Evolutionary conservation across 345 rosid genomes (phyloP).

Genomic region (Aurinia saxatilis): DNA sequence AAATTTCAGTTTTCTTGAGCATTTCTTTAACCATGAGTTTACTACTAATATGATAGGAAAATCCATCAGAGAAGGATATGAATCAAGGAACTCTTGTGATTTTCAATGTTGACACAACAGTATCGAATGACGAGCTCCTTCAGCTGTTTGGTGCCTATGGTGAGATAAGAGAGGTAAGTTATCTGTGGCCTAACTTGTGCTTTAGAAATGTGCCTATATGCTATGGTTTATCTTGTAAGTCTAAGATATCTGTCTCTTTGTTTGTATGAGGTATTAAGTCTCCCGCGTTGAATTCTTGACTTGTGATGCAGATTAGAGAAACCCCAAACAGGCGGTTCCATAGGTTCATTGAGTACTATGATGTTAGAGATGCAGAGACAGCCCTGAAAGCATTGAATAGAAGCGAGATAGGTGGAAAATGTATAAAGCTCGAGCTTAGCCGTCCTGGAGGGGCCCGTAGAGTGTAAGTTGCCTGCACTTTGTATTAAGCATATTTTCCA

Average conservation of each 20-base stretch:
- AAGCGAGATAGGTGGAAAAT: conserved; percentile 94
- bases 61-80: conserved; percentile 90
- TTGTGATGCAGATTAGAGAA: conserved; percentile 73
- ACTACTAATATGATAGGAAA: conserved; percentile 53
- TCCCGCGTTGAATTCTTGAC: background rate
- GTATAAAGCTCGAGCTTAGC: conserved; percentile 96
- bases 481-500: background rate
- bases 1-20: background rate
- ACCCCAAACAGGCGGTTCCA: conserved; percentile 90
- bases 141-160: conserved; percentile 76
- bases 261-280: background rate
- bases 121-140: conserved; percentile 81
- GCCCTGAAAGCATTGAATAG: conserved; percentile 81
- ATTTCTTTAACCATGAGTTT: background rate
- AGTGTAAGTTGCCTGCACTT: conserved; percentile 39
- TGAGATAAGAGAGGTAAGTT: conserved; percentile 84
- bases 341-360: conserved; percentile 87
- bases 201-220: background rate
- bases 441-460: conserved; percentile 96
- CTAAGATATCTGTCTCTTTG: background rate
- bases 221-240: background rate
- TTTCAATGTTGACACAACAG: conserved; percentile 84
- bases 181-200: background rate
- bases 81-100: conserved; percentile 95
- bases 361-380: conserved; percentile 89